Evolutionary conservation across 2,329 filamentous ascomycete genomes (phyloP), one percentile per base, ranked within the genome.

Genomic region (Blastomyces parvus): DNA sequence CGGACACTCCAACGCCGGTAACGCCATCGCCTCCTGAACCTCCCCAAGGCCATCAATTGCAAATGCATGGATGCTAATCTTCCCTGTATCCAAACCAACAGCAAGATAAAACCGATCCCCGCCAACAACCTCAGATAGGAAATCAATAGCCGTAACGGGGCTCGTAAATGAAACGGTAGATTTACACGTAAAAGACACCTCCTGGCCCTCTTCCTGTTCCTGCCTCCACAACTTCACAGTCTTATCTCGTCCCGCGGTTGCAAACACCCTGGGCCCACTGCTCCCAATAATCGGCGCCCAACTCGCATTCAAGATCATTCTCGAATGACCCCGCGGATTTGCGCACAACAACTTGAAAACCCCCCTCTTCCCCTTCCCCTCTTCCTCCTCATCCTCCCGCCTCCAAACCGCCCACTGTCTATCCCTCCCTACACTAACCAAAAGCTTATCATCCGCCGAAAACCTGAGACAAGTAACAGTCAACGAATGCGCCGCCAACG

Each of bases 161-260:
- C 81, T 79, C 22, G 82, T 81, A 58, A 84, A 78, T 0, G 82
- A 70, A 27, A 89, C 77, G 1, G 81, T 81, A 2, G 80, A 73
- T 7, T 80, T 81, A 65, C 85, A 83, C 13, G 75, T 71, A 66
- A 88, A 86, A 22, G 65, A 70, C 66, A 75, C 44, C 50, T 69
- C 55, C 48, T 62, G 61, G 63, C 73, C 44, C 50, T 69, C 55
- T 42, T 63, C 62, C 64, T 74, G 76, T 17, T 70, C 67, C 65
- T 70, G 69, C 59, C 74, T 73, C 90, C 90, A 93, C 53, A 92
- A 71, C 71, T 89, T 89, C 46, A 96, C 86, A 33, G 82, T 83
- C 78, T 95, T 97, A 75, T 99, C 94, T 69, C 94, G 83, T 2
- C 92, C 91, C 0, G 92, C 93, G 0, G 94, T 99, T 14, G 89